Base-by-base conservation (phyloP, 2,329 filamentous ascomycete genomes). In the Colletotrichum spaethianum region DNA sequence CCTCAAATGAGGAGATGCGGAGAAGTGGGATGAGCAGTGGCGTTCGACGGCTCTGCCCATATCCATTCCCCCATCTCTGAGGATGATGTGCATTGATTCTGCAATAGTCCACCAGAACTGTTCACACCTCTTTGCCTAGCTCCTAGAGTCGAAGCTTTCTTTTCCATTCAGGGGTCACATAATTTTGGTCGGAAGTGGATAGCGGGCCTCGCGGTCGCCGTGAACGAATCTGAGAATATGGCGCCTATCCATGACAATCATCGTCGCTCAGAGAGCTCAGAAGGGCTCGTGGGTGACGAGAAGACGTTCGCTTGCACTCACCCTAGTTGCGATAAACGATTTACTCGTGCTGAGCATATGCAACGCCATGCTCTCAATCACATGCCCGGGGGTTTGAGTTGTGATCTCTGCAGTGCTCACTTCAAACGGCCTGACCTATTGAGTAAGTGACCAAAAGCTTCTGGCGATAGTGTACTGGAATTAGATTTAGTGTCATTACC, bases 361-460 rank as follows among this genome's bases (percentile, higher is more conserved):
- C 86, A 89, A 71, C 84, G 89, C 18, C 89, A 91, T 79, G 83
- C 85, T 28, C 80, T 90, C 63, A 91, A 91, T 75, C 89, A 90
- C 75, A 82, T 83, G n/a, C 81, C 83, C 38, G 84, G 85, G 0
- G 86, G 87, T 53, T 85, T 85, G 72, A 90, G 88, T 4, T 92
- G 90, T 76, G 79, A 85, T 61, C 82, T 90, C 75, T 92, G 90
- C 74, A 85, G 86, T 68, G 88, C 89, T 36, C 88, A 90, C 76
- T 92, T 91, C 78, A 89, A 89, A 75, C 84, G 90, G 55, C 87
- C 86, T 33, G 90, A 92, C 78, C 80, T 92, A 52, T 73, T 80
- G 67, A 76, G 74, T 78, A 63, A 60, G 70, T 77, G 38, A 14
- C 3, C 9, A n/a, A 33, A 23, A 12, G n/a, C 14, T 20, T n/a